Evolutionary conservation across 768 basidiomycete species (phyloP), one percentile per base, ranked within the genome.

Genomic region (Lactifluus pinguis): DNA sequence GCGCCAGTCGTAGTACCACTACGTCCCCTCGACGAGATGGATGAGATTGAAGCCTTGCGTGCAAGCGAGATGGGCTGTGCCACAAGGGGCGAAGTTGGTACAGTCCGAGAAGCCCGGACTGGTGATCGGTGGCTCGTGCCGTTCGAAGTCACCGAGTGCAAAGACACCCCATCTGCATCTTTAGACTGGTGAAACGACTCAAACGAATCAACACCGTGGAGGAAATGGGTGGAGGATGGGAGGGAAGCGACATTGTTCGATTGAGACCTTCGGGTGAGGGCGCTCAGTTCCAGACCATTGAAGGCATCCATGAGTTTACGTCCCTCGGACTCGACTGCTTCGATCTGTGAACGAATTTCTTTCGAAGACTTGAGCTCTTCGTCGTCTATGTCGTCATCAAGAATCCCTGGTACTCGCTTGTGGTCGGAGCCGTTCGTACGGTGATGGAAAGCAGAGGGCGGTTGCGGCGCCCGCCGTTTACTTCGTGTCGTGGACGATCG

Each of bases 301-400:
- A 91, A 91, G 3, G 88, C 87, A 68, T 91, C 89, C 72, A 89
- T 79, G 49, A 91, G 72, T 52, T 85, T 76, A 62, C 79, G 78
- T 6, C 80, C 83, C 69, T 92, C 89, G 36, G 83, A 83, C 69
- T 90, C 87, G 47, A 92, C 81, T 6, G 77, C 71, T 60, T 79
- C 74, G 47, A 92, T 86, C 66, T 90, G 85, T 49, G 79, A 75
- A 42, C 79, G 82, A 56, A 91, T 83, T 42, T 85, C 79, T 63
- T 79, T 76, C 60, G 81, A 77, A n/a, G 85, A 79, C 60, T 81
- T 79, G 58, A 83, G 71, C 54, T 74, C 76, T 2, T 84, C 81
- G 53, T 85, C 83, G 59, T 83, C 82, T 53, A 79, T 74, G 49
- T 79, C 67, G 65, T 77, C 74, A 67, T 71, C 71, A 51, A 74